Evolutionary conservation across 192 early-diverging fungal genomes (phyloP), one percentile per base, ranked within the genome.

Genomic region (Backusella macrospora): DNA sequence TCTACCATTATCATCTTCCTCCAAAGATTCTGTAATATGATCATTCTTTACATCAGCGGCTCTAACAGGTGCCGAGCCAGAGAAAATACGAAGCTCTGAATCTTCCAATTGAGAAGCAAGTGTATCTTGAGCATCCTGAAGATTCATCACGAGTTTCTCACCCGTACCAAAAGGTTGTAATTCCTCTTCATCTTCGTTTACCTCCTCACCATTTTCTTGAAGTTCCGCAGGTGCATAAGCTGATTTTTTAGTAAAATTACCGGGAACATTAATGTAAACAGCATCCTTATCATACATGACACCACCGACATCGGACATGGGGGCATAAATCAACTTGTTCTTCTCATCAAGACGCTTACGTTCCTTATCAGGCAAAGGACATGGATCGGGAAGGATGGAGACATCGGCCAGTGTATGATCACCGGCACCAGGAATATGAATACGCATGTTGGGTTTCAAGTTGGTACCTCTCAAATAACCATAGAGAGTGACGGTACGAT

Each of bases 271-370:
- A 76, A 99, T 97, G 76, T 99, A 99, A 23, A 99, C 95, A 6
- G 96, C 98, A 85, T 99, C 98, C 82, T 96, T 98, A 82, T 99
- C 98, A 84, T 98, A 98, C 90, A 98, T 91, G 68, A 99, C 93
- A 62, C 98, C 98, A 73, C 95, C 96, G 34, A 99, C 95, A 75
- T 97, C 96, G 0, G 95, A 95, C 95, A 98, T 98, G 29, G 98
- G 98, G 26, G 97, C 98, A 73, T 98, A 98, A 63, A 99, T 94
- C 34, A 98, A 87, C 82, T 97, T 98, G 74, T 96, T 91, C 65
- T 96, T 95, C 74, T 98, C 97, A 77, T 91, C 93, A 80, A 99
- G 81, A 6, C 90, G 85, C 81, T 92, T 95, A 45, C 93, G 86
- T 67, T 92, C 92, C 82, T 97, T 97, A 62, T 98, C 95, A 18